Evolutionary conservation across 2,329 filamentous ascomycete genomes (phyloP), one percentile per base, ranked within the genome.

Genomic region (Epichloe amarillans): DNA sequence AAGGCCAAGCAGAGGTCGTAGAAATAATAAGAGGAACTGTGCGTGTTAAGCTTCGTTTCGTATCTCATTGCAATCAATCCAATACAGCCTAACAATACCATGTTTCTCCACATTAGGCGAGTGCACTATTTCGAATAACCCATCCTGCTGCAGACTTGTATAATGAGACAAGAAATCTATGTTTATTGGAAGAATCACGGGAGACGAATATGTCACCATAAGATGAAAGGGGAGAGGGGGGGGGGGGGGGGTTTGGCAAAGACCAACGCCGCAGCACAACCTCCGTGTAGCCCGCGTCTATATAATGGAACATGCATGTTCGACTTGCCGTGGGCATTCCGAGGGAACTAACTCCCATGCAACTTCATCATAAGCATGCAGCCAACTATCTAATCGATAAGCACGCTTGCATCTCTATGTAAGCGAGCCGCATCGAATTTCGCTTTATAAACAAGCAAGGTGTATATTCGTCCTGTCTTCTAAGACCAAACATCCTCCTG

Each of bases 401-500:
- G 39, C 37, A 46, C 19, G 40, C 35, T 35, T 35, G 14, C 19
- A 23, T 42, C 4, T 50, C 11, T 21, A 21, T 21, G 19, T 21
- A 38, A 33, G 36, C 10, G 39, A 11, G 37, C 10, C 30, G 39
- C 5, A 35, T 42, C 26, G 23, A 14, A 23, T 48, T 21, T 39
- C 14, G 15, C 21, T 40, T 14, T 40, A 30, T 30, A n/a, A 11
- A 41, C 3, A 30, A 40, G 15, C 33, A 17, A 21, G 8, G 15
- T 38, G 15, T 45, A 19, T 40, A 53, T 49, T 48, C 36, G 47
- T 51, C 21, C 7, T 55, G 12, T 42, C 14, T 21, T 26, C 12
- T 70, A 84, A 65, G 80, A 85, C 82, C 82, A 85, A 48, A 85
- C 82, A 61, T 85, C 82, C 76, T 85, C 82, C 82, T 84, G 55